phyloP scores from a whole-genome alignment of 768 basidiomycete species.

The Lactarius hengduanensis region DNA sequence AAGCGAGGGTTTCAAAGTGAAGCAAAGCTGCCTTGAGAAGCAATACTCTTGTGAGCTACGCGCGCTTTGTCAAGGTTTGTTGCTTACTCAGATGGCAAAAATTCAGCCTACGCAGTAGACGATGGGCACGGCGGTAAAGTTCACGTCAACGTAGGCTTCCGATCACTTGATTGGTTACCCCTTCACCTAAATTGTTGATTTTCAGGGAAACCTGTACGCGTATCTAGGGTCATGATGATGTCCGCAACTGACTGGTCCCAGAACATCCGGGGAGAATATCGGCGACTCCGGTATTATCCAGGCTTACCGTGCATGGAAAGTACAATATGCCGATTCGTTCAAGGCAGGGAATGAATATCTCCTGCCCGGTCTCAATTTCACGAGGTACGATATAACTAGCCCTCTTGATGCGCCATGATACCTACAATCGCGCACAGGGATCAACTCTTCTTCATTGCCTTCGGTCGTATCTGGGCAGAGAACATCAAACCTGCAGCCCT shows the following conservation, averaged over 20 bases:
- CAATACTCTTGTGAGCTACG: conserved; percentile 73
- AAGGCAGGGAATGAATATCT: conserved; percentile 63
- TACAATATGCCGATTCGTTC: conserved; percentile 60
- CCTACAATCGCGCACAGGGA: conserved; percentile 50
- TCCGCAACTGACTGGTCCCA: conserved; percentile 32
- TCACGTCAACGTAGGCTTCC: conserved; percentile 74
- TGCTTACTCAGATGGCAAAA: not conserved
- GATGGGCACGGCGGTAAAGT: conserved; percentile 84
- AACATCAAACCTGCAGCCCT: conserved; percentile 77
- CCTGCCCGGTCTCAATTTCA: conserved; percentile 78
- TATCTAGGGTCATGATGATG: not conserved
- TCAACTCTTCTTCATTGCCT: conserved; percentile 92
- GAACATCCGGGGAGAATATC: conserved; percentile 90
- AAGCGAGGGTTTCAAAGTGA: conserved; percentile 75
- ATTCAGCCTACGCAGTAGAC: conserved; percentile 71
- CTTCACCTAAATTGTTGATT: conserved; percentile 11
- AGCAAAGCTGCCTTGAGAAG: conserved; percentile 85
- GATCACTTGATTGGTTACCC: conserved; percentile 8
- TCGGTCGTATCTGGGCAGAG: conserved; percentile 84
- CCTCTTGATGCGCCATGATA: conserved; percentile 2
- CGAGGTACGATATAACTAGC: conserved; percentile 46
- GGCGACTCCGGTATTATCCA: conserved; percentile 84
- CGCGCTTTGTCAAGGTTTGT: not conserved
- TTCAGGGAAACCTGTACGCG: conserved; percentile 71
- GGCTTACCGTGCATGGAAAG: conserved; percentile 90